Conservation (phyloP, 768 basidiomycete species). For the Asterophora parasitica region DNA sequence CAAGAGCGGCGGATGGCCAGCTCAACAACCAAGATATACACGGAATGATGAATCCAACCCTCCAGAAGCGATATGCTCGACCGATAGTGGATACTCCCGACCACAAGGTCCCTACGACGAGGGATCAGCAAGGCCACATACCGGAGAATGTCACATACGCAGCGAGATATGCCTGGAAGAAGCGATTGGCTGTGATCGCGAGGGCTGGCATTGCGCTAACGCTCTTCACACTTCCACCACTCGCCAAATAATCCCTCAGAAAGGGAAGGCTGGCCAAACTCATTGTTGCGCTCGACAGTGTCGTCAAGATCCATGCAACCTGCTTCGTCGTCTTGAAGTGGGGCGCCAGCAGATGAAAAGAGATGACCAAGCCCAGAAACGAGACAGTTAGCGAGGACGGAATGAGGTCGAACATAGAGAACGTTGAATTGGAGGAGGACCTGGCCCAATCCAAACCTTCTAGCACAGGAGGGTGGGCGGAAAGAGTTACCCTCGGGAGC, state of each 20-base stretch:
- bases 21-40: conserved; percentile 19
- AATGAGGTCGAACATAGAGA: not conserved
- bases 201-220: conserved; percentile 7
- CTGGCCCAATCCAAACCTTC: too few relatives aligned
- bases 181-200: conserved; percentile 7
- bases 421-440: not conserved
- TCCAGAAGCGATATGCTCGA: conserved; percentile 23
- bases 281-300: conserved; percentile 11
- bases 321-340: conserved; percentile 13
- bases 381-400: conserved; percentile 13
- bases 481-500: too few relatives aligned
- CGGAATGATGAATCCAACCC: conserved; percentile 13
- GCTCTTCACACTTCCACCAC: conserved; percentile 12
- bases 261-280: conserved; percentile 13
- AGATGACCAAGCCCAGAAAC: conserved; percentile 14
- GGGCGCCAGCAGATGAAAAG: conserved; percentile 27
- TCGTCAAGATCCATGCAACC: conserved; percentile 20
- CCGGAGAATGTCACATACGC: conserved; percentile 1
- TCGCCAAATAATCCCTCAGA: conserved; percentile 13
- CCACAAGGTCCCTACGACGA: conserved; percentile 36
- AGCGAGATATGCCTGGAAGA: conserved; percentile 18
- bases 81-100: conserved; percentile 43
- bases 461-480: too few relatives aligned
- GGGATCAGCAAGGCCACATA: not conserved
- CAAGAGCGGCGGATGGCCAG: conserved; percentile 29